phyloP scores from a whole-genome alignment of 257 asterid genomes.

The Lithospermum erythrorhizon region DNA sequence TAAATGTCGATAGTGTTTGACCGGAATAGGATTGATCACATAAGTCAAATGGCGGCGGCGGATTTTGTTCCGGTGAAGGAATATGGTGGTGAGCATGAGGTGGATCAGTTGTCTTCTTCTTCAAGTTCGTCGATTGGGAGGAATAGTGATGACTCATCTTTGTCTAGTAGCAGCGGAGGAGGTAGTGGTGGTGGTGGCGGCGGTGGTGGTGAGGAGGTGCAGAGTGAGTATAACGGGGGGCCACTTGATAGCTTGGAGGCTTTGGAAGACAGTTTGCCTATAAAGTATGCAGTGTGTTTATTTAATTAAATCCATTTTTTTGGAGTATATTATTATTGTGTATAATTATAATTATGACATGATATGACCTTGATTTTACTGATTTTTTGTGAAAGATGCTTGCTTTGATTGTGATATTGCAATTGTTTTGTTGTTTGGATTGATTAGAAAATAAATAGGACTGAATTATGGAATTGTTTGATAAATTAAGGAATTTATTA shows the following conservation, averaged over 20 bases:
- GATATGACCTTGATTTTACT: background rate
- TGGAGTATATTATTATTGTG: no score
- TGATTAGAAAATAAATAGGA: no score
- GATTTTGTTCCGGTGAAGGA: background rate
- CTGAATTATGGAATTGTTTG: background rate
- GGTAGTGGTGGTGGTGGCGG: constrained; percentile 18
- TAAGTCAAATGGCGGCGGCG: background rate
- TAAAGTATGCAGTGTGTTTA: constrained; percentile 33
- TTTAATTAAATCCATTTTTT: no score
- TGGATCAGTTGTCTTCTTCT: constrained; percentile 9
- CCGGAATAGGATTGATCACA: background rate
- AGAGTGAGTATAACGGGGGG: constrained; percentile 28
- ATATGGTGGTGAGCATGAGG: background rate
- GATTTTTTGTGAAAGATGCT: background rate
- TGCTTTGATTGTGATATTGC: background rate
- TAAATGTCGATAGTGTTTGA: no score
- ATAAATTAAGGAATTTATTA: no score
- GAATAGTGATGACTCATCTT: constrained; percentile 25
- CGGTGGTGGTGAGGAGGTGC: constrained; percentile 32
- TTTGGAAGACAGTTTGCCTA: constrained; percentile 35
- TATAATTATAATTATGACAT: background rate
- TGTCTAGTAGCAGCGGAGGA: constrained; percentile 14
- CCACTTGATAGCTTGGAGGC: constrained; percentile 26
- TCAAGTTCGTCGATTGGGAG: constrained; percentile 29
- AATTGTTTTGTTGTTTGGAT: background rate